A percentile compares a stretch with the other conserved stretches of the same genome.
Evolutionary conservation across 2,329 filamentous ascomycete genomes (phyloP).

Genomic region (Ramichloridium luteum): DNA sequence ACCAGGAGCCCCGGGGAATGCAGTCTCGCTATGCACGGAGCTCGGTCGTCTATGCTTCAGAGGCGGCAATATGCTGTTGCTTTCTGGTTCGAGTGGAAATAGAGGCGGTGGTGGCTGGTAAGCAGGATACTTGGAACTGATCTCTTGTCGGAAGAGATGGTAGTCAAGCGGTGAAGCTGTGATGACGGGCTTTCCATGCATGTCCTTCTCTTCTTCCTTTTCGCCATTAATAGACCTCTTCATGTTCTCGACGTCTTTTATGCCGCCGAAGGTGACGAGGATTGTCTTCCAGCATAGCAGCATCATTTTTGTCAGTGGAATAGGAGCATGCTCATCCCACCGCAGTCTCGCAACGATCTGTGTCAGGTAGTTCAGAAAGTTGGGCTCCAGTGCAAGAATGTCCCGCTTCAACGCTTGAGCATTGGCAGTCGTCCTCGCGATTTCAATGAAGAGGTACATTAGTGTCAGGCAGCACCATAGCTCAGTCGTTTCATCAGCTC

Average conservation of each 20-base stretch:
- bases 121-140: conserved; percentile 93
- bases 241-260: conserved; percentile 56
- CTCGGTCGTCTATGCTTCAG: conserved; percentile 57
- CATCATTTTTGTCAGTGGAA: conserved; percentile 41
- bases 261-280: conserved; percentile 72
- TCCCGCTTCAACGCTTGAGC: conserved; percentile 19
- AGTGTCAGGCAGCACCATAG: conserved; percentile 39
- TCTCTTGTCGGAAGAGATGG: conserved; percentile 89
- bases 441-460: conserved; percentile 38
- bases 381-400: conserved; percentile 37
- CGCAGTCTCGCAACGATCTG: conserved; percentile 42
- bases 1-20: conserved; percentile 36
- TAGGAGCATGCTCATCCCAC: conserved; percentile 48
- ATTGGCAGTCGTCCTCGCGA: conserved; percentile 25
- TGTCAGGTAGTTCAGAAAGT: conserved; percentile 59
- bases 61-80: conserved; percentile 79
- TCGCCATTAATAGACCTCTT: conserved; percentile 59
- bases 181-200: conserved; percentile 62
- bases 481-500: conserved; percentile 27
- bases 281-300: conserved; percentile 87
- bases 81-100: conserved; percentile 78
- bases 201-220: conserved; percentile 40
- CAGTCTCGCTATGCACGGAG: conserved; percentile 20
- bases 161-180: conserved; percentile 93
- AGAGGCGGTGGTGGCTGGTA: conserved; percentile 79